Percentiles rank a stretch among this genome's conserved stretches.
Evolutionary conservation across 2,329 filamentous ascomycete species (phyloP).

Genomic region (Hymenoscyphus repandus): DNA sequence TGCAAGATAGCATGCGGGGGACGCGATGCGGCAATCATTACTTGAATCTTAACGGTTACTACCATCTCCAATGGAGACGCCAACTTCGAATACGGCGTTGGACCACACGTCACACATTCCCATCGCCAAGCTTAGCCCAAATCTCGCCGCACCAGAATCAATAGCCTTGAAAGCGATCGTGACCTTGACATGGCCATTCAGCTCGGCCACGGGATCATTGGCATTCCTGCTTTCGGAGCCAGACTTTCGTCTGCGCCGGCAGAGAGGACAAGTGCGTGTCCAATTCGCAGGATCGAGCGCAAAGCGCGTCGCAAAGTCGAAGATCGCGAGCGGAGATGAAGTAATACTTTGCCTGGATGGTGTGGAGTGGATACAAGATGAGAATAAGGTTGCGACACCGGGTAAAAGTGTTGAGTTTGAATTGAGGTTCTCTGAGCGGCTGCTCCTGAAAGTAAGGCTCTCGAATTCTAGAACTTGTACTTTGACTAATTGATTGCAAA

Average conservation of each 20-base stretch:
- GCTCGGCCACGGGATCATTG: constrained; percentile 65
- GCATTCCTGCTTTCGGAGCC: constrained; percentile 79
- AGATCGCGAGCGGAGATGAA: constrained; percentile 73
- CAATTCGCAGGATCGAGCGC: constrained; percentile 69
- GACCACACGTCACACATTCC: constrained; percentile 37
- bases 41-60: no score
- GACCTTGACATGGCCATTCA: constrained; percentile 89
- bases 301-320: constrained; percentile 59
- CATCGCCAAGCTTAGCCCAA: constrained; percentile 51
- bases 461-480: background rate
- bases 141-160: constrained; percentile 36
- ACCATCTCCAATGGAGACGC: no score
- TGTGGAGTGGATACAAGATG: constrained; percentile 49
- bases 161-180: constrained; percentile 63
- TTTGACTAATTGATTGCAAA: constrained; percentile 26
- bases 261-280: constrained; percentile 75
- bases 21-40: no score
- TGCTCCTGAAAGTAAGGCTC: constrained; percentile 42
- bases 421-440: constrained; percentile 46
- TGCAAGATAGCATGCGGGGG: no score
- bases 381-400: constrained; percentile 39
- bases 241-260: constrained; percentile 73
- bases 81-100: constrained; percentile 1
- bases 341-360: constrained; percentile 65
- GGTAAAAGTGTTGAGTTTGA: constrained; percentile 54